Conservation (phyloP, 2,329 filamentous ascomycete genomes). For the Emmonsiellopsis sp. region DNA sequence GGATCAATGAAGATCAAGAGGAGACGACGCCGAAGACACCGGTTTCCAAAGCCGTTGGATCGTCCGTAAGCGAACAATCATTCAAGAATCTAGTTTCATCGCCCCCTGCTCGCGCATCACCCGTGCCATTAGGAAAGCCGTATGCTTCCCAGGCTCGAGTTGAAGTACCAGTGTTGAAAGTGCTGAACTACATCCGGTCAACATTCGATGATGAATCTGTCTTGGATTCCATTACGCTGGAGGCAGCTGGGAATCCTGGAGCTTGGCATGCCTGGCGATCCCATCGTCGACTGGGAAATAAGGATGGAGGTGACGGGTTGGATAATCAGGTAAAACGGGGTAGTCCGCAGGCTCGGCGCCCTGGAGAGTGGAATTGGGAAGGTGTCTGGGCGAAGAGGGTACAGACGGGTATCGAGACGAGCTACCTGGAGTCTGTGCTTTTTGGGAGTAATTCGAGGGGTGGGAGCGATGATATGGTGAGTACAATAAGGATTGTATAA, state of each 20-base stretch:
- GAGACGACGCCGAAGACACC: constrained; percentile 6
- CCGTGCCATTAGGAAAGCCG: constrained; percentile 10
- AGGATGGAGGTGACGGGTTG: constrained; percentile 12
- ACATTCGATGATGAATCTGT: constrained; percentile 70
- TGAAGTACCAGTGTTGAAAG: constrained; percentile 51
- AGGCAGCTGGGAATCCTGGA: constrained; percentile 77
- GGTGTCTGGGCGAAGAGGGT: constrained; percentile 92
- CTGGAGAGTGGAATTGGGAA: constrained; percentile 94
- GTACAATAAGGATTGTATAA: constrained; percentile 18
- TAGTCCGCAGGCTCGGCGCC: constrained; percentile 44
- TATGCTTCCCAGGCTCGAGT: not conserved
- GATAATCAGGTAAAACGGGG: constrained; percentile 29
- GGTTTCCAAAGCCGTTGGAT: not conserved
- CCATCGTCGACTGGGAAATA: constrained; percentile 42
- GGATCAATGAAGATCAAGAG: not conserved
- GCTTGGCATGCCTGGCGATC: constrained; percentile 92
- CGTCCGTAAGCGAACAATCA: not conserved
- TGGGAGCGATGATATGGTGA: constrained; percentile 61
- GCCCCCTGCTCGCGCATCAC: constrained; percentile 4
- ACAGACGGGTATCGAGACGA: constrained; percentile 64
- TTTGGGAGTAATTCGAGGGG: constrained; percentile 54
- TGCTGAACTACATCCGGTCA: constrained; percentile 72
- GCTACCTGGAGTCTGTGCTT: constrained; percentile 67
- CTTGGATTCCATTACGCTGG: constrained; percentile 67
- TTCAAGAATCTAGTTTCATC: not conserved